phyloP scores from a whole-genome alignment of 1,284 basidiomycete species.

The Fomitopsis palustris region DNA sequence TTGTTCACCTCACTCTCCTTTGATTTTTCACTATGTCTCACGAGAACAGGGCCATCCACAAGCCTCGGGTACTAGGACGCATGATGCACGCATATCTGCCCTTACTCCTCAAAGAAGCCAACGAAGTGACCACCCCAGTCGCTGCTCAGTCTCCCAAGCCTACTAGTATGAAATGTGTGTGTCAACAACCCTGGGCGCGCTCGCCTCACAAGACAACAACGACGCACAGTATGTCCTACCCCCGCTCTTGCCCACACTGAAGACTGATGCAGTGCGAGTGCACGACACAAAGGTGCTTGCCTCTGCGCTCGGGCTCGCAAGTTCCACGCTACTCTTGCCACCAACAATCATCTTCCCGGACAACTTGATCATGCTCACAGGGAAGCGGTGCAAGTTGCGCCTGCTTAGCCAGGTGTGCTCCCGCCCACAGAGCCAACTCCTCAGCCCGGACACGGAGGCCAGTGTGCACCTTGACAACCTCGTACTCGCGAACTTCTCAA shows the following conservation, averaged over 20 bases:
- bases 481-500: constrained; percentile 55
- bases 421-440: constrained; percentile 18
- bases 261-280: constrained; percentile 42
- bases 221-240: constrained; percentile 27
- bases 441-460: constrained; percentile 35
- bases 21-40: neutral
- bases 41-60: constrained; percentile 2
- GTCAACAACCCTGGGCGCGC: constrained; percentile 17
- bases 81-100: neutral
- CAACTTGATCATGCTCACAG: constrained; percentile 62
- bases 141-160: constrained; percentile 10
- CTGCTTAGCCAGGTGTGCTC: constrained; percentile 7
- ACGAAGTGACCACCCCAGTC: neutral
- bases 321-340: constrained; percentile 36
- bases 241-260: constrained; percentile 32
- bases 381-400: constrained; percentile 27
- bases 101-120: constrained; percentile 11
- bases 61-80: neutral
- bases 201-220: constrained; percentile 16
- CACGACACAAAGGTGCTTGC: constrained; percentile 50
- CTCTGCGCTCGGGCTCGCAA: constrained; percentile 47
- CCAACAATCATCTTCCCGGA: constrained; percentile 65
- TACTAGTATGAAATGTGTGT: constrained; percentile 39
- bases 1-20: constrained; percentile 7
- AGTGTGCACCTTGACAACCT: constrained; percentile 50